Percentiles rank a stretch among this genome's conserved stretches.
These are phyloP conservation scores for Magnaporthales sp. DNA, from an alignment of 2,329 filamentous ascomycete genomes.

Conservation along the genomic window DNA sequence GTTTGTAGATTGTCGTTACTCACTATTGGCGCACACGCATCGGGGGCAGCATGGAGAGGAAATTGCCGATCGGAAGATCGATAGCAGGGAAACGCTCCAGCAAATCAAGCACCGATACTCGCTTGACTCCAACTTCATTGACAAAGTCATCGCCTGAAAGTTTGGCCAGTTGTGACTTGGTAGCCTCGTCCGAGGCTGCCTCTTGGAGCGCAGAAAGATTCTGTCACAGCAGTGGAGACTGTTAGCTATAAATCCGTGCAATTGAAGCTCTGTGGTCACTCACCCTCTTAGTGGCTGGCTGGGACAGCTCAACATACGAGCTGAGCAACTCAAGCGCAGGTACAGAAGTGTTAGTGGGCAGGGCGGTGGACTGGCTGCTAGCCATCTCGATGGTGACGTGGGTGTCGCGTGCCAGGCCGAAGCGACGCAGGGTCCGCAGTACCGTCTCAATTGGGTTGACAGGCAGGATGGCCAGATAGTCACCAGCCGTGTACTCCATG, in stretches of 20 bases:
- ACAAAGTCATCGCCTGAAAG: slow-evolving; percentile 29
- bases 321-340: slow-evolving; percentile 55
- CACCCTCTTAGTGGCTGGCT: slow-evolving; percentile 59
- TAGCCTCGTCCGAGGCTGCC: slow-evolving; percentile 26
- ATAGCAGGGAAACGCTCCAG: slow-evolving; percentile 47
- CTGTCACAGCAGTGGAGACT: not conserved
- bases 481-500: slow-evolving; percentile 60
- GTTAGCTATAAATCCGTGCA: not conserved
- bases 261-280: slow-evolving; percentile 7
- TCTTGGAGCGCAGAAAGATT: slow-evolving; percentile 1
- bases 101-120: slow-evolving; percentile 50
- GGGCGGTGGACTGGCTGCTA: slow-evolving; percentile 32
- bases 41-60: slow-evolving; percentile 55
- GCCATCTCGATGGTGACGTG: slow-evolving; percentile 46
- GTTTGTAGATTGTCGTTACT: not conserved
- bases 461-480: slow-evolving; percentile 67
- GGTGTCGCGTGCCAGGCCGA: slow-evolving; percentile 60
- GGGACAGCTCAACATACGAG: slow-evolving; percentile 62
- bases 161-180: slow-evolving; percentile 23
- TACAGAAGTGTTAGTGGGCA: slow-evolving; percentile 47
- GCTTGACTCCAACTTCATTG: slow-evolving; percentile 34
- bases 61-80: slow-evolving; percentile 46
- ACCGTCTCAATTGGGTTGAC: slow-evolving; percentile 57
- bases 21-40: slow-evolving; percentile 36
- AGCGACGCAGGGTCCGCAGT: slow-evolving; percentile 52